phyloP scores from a whole-genome alignment of 331 rosid genomes.

The Acacia pycnantha region DNA sequence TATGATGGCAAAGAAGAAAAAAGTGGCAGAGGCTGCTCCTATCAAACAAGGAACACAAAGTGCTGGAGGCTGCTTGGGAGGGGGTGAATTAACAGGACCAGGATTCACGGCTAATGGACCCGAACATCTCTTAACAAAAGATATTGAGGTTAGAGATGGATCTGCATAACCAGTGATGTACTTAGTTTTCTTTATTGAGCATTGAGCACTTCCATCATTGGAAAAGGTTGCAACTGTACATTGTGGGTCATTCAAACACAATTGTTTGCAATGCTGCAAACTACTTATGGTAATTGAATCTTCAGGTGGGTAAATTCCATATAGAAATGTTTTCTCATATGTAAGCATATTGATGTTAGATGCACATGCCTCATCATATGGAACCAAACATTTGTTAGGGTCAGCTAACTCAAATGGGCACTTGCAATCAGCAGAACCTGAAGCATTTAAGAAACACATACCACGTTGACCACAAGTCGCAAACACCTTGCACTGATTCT shows the following conservation, averaged over 20 bases:
- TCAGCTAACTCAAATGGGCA: slow-evolving; percentile 59
- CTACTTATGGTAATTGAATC: slow-evolving; percentile 42
- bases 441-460: slow-evolving; percentile 51
- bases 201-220: slow-evolving; percentile 64
- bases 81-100: slow-evolving; percentile 23
- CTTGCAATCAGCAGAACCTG: slow-evolving; percentile 55
- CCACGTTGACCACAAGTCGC: slow-evolving; percentile 72
- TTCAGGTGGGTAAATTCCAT: slow-evolving; percentile 65
- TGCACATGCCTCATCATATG: slow-evolving; percentile 40
- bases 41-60: slow-evolving; percentile 56
- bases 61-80: slow-evolving; percentile 31
- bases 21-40: slow-evolving; percentile 67
- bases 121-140: slow-evolving; percentile 70
- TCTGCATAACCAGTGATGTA: slow-evolving; percentile 66
- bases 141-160: slow-evolving; percentile 62
- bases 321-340: slow-evolving; percentile 44
- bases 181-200: slow-evolving; percentile 56
- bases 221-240: slow-evolving; percentile 73
- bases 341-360: slow-evolving; percentile 42
- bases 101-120: slow-evolving; percentile 80
- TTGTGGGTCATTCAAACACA: slow-evolving; percentile 54
- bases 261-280: slow-evolving; percentile 50
- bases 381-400: slow-evolving; percentile 49
- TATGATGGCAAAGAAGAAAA: slow-evolving; percentile 41
- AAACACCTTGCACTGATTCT: slow-evolving; percentile 81